A percentile compares a stretch with the other conserved stretches of the same genome.
Evolutionary conservation across 345 rosid species (phyloP).

Genomic region (Luvunga scandens): DNA sequence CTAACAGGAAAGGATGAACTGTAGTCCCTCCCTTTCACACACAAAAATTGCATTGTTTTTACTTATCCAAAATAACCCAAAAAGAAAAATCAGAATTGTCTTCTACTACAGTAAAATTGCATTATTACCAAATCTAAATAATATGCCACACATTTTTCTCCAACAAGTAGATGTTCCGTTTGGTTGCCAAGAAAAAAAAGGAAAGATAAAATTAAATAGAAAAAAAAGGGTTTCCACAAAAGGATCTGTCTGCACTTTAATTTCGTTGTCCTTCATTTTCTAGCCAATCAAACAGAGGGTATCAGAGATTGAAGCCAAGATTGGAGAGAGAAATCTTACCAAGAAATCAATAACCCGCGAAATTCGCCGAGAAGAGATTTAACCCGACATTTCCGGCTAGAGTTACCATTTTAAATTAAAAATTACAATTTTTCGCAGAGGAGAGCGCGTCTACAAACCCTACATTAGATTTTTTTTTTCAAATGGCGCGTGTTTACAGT

Average conservation of each 20-base stretch:
- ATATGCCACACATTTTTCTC: not conserved
- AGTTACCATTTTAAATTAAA: constrained; percentile 33
- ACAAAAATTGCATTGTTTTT: constrained; percentile 30
- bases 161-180: not conserved
- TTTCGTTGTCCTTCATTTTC: constrained; percentile 7
- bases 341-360: constrained; percentile 30
- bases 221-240: not conserved
- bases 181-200: not conserved
- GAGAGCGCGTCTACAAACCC: constrained; percentile 8
- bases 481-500: constrained; percentile 12
- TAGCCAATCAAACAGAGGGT: constrained; percentile 1
- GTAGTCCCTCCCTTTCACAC: constrained; percentile 46
- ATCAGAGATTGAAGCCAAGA: not conserved
- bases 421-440: not conserved
- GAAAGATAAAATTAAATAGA: not conserved
- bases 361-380: constrained; percentile 34
- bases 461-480: not conserved
- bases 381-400: constrained; percentile 36
- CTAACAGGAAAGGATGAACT: constrained; percentile 47
- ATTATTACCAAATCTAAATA: not conserved
- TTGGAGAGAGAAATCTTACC: constrained; percentile 29
- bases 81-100: constrained; percentile 12
- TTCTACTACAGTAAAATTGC: not conserved
- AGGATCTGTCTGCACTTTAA: not conserved
- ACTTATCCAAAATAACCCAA: constrained; percentile 36